Conservation (phyloP, 805 yeast species). For the Lachancea meyersii region DNA sequence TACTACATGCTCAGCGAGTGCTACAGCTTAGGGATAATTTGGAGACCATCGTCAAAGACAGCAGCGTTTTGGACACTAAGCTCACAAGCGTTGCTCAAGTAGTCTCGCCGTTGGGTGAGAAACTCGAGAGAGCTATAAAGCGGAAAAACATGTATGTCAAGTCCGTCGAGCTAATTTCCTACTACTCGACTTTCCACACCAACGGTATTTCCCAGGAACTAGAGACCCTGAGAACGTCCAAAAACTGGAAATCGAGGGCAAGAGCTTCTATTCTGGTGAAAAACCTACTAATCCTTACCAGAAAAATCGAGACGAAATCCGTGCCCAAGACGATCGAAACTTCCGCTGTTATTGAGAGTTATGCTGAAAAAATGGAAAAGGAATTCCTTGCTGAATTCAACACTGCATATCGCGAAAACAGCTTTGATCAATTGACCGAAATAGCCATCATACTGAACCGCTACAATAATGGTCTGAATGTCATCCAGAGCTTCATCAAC, state of each 20-base stretch:
- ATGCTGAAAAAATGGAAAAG: constrained; percentile 71
- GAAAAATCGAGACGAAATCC: constrained; percentile 53
- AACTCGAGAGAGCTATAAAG: constrained; percentile 58
- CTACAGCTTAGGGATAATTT: constrained; percentile 33
- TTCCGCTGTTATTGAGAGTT: constrained; percentile 50
- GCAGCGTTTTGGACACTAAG: constrained; percentile 25
- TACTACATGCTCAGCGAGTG: constrained; percentile 63
- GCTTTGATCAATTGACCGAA: constrained; percentile 66
- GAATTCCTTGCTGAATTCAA: constrained; percentile 64
- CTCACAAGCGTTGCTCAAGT: constrained; percentile 46
- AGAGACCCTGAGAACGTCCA: constrained; percentile 46
- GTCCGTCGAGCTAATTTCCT: constrained; percentile 65
- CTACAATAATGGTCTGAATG: constrained; percentile 79
- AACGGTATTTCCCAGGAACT: constrained; percentile 45
- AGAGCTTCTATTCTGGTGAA: constrained; percentile 62
- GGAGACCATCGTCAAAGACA: constrained; percentile 18
- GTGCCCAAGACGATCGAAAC: constrained; percentile 38
- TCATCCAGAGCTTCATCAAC: constrained; percentile 73
- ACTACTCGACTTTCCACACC: constrained; percentile 69
- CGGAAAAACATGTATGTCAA: constrained; percentile 68
- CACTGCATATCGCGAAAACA: constrained; percentile 62
- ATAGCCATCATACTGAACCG: constrained; percentile 67
- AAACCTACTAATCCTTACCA: constrained; percentile 57
- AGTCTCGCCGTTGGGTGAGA: constrained; percentile 65
- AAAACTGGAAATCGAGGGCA: constrained; percentile 46